phyloP scores from a whole-genome alignment of 2,329 filamentous ascomycete species.

The Fusarium sp. region DNA sequence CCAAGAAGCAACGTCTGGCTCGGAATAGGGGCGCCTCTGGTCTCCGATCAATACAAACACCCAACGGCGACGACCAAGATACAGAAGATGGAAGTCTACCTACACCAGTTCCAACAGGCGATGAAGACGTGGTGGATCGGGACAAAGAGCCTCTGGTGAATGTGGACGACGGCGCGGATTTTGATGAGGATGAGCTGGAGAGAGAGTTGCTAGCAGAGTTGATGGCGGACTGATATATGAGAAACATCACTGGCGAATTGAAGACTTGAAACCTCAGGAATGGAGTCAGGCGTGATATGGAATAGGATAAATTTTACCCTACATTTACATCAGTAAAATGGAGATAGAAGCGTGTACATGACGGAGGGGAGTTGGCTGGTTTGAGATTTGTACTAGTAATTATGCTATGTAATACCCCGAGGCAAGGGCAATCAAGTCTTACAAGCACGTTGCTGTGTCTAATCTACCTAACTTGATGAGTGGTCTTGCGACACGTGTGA shows the following conservation, averaged over 20 bases:
- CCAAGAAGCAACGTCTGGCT: slow-evolving; percentile 62
- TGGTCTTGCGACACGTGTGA: background rate
- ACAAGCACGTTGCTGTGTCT: background rate
- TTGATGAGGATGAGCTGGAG: slow-evolving; percentile 67
- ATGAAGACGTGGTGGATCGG: slow-evolving; percentile 46
- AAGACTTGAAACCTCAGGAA: slow-evolving; percentile 23
- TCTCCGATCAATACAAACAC: slow-evolving; percentile 56
- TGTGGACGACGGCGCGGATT: slow-evolving; percentile 49
- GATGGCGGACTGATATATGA: slow-evolving; percentile 51
- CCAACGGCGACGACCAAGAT: slow-evolving; percentile 48
- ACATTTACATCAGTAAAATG: slow-evolving; percentile 1
- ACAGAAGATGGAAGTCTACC: slow-evolving; percentile 51
- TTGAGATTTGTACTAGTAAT: slow-evolving; percentile 1
- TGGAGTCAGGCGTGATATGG: background rate
- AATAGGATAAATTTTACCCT: background rate
- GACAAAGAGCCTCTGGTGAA: slow-evolving; percentile 42
- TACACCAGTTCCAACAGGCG: slow-evolving; percentile 51
- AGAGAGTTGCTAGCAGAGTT: slow-evolving; percentile 70
- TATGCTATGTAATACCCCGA: slow-evolving; percentile 25
- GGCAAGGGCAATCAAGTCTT: slow-evolving; percentile 22
- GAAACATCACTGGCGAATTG: slow-evolving; percentile 62
- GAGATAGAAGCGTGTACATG: slow-evolving; percentile 23
- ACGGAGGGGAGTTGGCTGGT: background rate
- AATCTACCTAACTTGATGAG: background rate
- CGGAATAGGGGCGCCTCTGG: slow-evolving; percentile 56